A percentile compares a stretch with the other conserved stretches of the same genome.
phyloP scores from a whole-genome alignment of 164 flowering plant species.

The Dillenia turbinata region DNA sequence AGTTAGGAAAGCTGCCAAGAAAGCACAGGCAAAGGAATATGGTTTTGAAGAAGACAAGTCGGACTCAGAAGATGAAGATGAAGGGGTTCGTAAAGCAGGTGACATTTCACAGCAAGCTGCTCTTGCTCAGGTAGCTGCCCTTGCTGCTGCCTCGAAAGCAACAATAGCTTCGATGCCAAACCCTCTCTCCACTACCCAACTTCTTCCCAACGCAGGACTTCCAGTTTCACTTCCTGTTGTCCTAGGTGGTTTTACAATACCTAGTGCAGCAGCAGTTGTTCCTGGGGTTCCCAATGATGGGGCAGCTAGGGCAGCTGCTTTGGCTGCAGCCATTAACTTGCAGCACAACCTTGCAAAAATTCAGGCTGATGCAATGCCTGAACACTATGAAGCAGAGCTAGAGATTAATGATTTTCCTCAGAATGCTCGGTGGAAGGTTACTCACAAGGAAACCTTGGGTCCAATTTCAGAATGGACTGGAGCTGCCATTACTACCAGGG shows the following conservation, averaged over 20 bases:
- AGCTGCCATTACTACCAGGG: slow-evolving; percentile 96
- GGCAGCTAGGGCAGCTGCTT: slow-evolving; percentile 72
- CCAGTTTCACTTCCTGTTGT: slow-evolving; percentile 43
- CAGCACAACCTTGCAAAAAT: slow-evolving; percentile 84
- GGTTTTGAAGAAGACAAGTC: slow-evolving; percentile 97
- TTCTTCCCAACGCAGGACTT: slow-evolving; percentile 44
- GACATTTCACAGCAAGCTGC: slow-evolving; percentile 75
- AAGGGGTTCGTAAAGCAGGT: slow-evolving; percentile 81
- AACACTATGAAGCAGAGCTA: slow-evolving; percentile 92
- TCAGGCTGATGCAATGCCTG: slow-evolving; percentile 89
- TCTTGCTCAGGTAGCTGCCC: slow-evolving; percentile 61
- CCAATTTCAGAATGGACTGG: slow-evolving; percentile 99
- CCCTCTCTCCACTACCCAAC: slow-evolving; percentile 35
- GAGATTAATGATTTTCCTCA: slow-evolving; percentile 97
- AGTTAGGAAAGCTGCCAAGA: slow-evolving; percentile 90
- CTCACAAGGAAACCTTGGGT: slow-evolving; percentile 95
- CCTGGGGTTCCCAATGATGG: slow-evolving; percentile 44
- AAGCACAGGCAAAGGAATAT: slow-evolving; percentile 94
- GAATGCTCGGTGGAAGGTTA: slow-evolving; percentile 99
- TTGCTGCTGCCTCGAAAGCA: slow-evolving; percentile 67
- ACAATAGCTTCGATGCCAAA: slow-evolving; percentile 26
- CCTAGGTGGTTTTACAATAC: slow-evolving; percentile 24
- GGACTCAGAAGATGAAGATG: slow-evolving; percentile 93
- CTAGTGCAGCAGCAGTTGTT: slow-evolving; percentile 30
- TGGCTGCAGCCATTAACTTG: slow-evolving; percentile 87